phyloP scores from a whole-genome alignment of 495 filamentous ascomycete species.

The Bacidia rubella region DNA sequence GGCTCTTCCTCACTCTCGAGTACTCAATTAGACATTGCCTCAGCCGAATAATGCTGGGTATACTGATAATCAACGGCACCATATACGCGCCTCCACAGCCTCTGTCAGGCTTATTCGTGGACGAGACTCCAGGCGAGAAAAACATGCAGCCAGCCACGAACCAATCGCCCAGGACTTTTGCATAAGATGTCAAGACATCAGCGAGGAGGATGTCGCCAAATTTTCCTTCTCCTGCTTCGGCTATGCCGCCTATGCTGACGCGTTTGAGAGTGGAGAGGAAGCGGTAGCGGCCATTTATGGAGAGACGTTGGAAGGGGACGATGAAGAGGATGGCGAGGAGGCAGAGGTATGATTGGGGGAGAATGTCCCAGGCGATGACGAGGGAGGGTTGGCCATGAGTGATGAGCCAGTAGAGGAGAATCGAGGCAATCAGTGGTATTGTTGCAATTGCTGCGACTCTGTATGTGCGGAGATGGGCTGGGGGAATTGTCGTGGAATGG shows the following conservation, averaged over 20 bases:
- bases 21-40: conserved; percentile 90
- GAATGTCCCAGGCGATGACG: conserved; percentile 61
- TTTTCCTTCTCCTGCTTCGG: conserved; percentile 66
- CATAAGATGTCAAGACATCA: conserved; percentile 87
- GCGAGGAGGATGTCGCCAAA: conserved; percentile 93
- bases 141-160: conserved; percentile 87
- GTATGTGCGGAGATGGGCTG: conserved; percentile 71
- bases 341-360: conserved; percentile 69
- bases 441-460: conserved; percentile 65
- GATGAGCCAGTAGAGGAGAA: conserved; percentile 69
- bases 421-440: conserved; percentile 50
- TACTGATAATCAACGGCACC: conserved; percentile 66
- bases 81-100: conserved; percentile 60
- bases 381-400: conserved; percentile 52
- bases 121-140: conserved; percentile 48
- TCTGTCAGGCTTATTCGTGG: conserved; percentile 69
- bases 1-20: conserved; percentile 46
- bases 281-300: conserved; percentile 57
- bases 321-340: conserved; percentile 55
- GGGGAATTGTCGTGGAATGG: conserved; percentile 48
- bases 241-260: conserved; percentile 65
- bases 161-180: conserved; percentile 81
- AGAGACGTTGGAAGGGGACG: conserved; percentile 56
- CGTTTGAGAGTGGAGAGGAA: conserved; percentile 60
- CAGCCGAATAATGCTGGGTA: conserved; percentile 74